Conservation (phyloP, 164 flowering plant species). For the Dillenia turbinata region DNA sequence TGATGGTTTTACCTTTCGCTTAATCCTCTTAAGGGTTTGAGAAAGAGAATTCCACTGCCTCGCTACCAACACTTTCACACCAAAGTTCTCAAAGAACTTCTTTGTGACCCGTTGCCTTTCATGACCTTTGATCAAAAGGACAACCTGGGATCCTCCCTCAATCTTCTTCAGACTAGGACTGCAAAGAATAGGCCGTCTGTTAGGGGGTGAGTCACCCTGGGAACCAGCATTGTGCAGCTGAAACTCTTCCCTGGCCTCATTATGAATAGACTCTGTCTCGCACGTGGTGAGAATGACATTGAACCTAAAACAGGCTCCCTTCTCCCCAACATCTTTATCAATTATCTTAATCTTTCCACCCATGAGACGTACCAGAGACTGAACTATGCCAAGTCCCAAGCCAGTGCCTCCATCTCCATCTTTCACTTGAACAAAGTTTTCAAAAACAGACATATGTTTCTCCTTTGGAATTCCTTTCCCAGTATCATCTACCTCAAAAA, state of each 20-base stretch:
- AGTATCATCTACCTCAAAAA: slow-evolving; percentile 77
- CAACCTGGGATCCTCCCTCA: slow-evolving; percentile 23
- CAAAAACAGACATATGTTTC: slow-evolving; percentile 59
- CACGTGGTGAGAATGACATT: slow-evolving; percentile 35
- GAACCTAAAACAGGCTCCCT: slow-evolving; percentile 79
- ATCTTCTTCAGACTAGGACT: slow-evolving; percentile 11
- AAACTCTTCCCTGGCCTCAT: slow-evolving; percentile 4
- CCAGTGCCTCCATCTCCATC: slow-evolving; percentile 80
- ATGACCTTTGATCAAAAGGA: slow-evolving; percentile 46
- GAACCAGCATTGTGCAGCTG: slow-evolving; percentile 5
- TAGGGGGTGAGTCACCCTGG: slow-evolving; percentile 8
- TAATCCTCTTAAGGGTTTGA: slow-evolving; percentile 32
- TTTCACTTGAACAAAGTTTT: slow-evolving; percentile 83
- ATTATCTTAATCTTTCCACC: slow-evolving; percentile 74
- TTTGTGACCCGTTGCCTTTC: slow-evolving; percentile 37
- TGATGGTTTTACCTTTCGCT: slow-evolving; percentile 14
- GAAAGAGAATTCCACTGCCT: slow-evolving; percentile 32
- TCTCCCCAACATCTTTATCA: slow-evolving; percentile 55
- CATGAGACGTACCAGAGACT: slow-evolving; percentile 84
- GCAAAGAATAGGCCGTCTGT: background rate
- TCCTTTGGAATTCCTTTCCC: slow-evolving; percentile 90
- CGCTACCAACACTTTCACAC: slow-evolving; percentile 40
- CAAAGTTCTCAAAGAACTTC: slow-evolving; percentile 41
- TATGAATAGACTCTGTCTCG: background rate
- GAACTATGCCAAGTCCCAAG: slow-evolving; percentile 90